Percentiles rank a stretch among this genome's conserved stretches.
These are phyloP conservation scores for Aspergillus egyptiacus DNA, from an alignment of 495 filamentous ascomycete species.

Conservation along the genomic window DNA sequence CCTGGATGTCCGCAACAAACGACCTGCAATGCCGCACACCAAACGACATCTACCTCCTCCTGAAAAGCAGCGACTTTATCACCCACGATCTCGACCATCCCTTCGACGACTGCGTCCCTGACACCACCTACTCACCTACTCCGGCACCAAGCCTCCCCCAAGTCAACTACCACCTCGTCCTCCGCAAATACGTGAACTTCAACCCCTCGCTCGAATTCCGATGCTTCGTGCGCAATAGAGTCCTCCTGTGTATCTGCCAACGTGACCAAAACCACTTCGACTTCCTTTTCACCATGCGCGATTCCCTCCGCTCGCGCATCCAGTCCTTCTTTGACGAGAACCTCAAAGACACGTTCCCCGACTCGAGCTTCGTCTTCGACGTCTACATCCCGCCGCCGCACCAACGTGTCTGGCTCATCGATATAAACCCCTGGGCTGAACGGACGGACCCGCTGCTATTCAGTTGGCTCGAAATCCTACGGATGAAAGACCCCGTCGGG, in stretches of 20 bases:
- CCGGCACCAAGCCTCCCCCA: constrained; percentile 21
- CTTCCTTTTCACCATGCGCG: constrained; percentile 64
- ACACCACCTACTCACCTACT: constrained; percentile 19
- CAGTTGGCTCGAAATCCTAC: constrained; percentile 81
- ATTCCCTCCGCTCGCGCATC: constrained; percentile 55
- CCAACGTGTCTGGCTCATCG: constrained; percentile 74
- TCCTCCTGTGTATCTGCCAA: constrained; percentile 77
- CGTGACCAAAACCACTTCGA: constrained; percentile 86
- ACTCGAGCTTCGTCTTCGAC: constrained; percentile 81
- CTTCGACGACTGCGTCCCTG: constrained; percentile 68
- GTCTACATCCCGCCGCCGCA: constrained; percentile 78
- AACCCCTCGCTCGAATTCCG: constrained; percentile 91
- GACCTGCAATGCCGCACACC: constrained; percentile 80
- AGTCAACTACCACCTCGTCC: constrained; percentile 64
- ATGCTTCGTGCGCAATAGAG: constrained; percentile 78
- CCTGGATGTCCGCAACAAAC: constrained; percentile 89
- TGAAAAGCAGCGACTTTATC: constrained; percentile 90
- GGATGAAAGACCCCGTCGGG: constrained; percentile 51
- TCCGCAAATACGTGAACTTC: constrained; percentile 79
- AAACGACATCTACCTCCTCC: constrained; percentile 86
- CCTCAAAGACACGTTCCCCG: constrained; percentile 71
- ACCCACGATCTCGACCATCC: constrained; percentile 91
- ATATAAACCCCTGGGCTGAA: constrained; percentile 93
- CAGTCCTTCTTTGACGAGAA: constrained; percentile 67
- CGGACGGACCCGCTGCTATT: constrained; percentile 86